Conservation (phyloP, 2,329 filamentous ascomycete species). For the Verticillium klebahnii region DNA sequence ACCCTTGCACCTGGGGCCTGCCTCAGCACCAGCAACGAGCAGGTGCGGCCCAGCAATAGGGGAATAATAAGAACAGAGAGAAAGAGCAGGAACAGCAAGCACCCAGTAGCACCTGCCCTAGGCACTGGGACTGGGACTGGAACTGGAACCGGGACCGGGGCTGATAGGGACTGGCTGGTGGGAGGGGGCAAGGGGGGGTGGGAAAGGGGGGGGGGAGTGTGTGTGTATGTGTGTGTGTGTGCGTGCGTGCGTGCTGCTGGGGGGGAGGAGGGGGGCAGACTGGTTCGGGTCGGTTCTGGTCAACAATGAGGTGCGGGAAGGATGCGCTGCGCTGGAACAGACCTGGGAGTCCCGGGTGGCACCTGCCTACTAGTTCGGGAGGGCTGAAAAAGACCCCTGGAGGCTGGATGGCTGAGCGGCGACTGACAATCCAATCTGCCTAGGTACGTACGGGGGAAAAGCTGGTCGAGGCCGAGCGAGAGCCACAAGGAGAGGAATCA, state of each 20-base stretch:
- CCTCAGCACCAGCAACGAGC: not conserved
- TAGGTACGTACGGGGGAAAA: not conserved
- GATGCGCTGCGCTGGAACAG: conserved; percentile 7
- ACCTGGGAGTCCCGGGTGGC: conserved; percentile 20
- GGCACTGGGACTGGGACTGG: not conserved
- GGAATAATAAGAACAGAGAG: not conserved
- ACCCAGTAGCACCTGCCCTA: not conserved
- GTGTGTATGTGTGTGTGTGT: too few species aligned
- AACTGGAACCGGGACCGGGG: not conserved
- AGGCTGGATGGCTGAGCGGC: not conserved
- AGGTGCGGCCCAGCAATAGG: not conserved
- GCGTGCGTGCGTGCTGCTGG: not conserved
- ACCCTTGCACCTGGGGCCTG: not conserved
- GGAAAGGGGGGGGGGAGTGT: too few species aligned
- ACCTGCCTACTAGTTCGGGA: conserved; percentile 30
- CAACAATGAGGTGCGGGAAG: conserved; percentile 1
- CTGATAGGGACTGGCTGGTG: not conserved
- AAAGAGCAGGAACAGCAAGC: not conserved
- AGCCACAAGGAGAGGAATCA: not conserved
- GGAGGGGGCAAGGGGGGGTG: not conserved
- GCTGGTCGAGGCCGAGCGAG: not conserved
- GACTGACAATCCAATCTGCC: not conserved
- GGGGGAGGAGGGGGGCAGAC: not conserved
- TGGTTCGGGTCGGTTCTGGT: not conserved
- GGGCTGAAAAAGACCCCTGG: conserved; percentile 26